Evolutionary conservation across 164 flowering plant genomes (phyloP), one percentile per base, ranked within the genome.

Genomic region (Vitis vinifera): DNA sequence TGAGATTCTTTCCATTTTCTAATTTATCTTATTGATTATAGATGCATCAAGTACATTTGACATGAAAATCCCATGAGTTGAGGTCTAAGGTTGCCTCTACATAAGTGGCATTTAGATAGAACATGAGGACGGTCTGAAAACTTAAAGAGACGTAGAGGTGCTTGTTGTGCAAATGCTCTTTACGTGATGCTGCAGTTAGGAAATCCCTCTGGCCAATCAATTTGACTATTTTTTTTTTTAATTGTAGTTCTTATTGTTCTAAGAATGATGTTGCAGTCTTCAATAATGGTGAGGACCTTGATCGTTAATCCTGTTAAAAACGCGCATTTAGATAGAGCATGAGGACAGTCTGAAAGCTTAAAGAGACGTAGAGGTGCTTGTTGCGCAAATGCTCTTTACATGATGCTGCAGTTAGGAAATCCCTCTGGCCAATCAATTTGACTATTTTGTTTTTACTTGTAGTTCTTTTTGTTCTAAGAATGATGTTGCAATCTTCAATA

Each of bases 1-100:
- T 74, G 72, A 55, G 37, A 27, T 62, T 56, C 44, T 67, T 23
- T 52, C 19, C 16, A 0, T 50, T 66, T 68, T 71, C n/a, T 30
- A 15, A 52, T 53, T 14, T 48, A 49, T 19, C 1, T 30, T 44
- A 31, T 51, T 47, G 14, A 3, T 48, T 63, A 63, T 63, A n/a
- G 56, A 53, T 13, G n/a, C 14, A 13, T 53, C n/a, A 53, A 13
- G 5, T 4, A 37, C 7, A 6, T 37, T 37, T 37, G 44, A 37
- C 44, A 37, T 37, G 44, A 37, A 3, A 37, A 37, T 37, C 44
- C 44, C 44, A 53, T 23, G 14, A 51, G 14, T 51, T 51, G 55
- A 15, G 14, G 55, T 51, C 55, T 10, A 10, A n/a, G 56, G 56
- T 53, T 1, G 56, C 56, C 56, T 49, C 29, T 50, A 15, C 16